Evolutionary conservation across 108 stramenopile genomes (phyloP).

Genomic region (Cylindrotheca fusiformis): DNA sequence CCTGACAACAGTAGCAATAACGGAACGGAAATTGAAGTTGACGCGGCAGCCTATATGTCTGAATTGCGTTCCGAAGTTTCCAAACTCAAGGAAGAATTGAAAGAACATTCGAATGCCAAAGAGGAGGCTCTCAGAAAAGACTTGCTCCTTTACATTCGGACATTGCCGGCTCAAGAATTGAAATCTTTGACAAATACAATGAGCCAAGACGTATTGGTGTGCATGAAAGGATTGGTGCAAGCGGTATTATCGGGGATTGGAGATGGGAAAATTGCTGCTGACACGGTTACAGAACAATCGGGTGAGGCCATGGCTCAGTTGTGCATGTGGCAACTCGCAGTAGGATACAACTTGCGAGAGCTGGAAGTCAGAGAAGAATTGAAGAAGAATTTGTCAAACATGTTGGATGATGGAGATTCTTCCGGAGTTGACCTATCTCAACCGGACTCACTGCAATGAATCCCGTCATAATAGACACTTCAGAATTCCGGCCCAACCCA

Average conservation of each 20-base stretch:
- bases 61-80: constrained; percentile 83
- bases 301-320: constrained; percentile 92
- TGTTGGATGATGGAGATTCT: constrained; percentile 3
- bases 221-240: constrained; percentile 93
- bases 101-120: constrained; percentile 47
- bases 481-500: no score
- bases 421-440: constrained; percentile 19
- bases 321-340: constrained; percentile 98
- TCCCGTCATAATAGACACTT: no score
- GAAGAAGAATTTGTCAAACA: constrained; percentile 35
- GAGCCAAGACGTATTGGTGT: constrained; percentile 89
- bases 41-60: constrained; percentile 90
- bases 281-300: constrained; percentile 89
- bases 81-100: constrained; percentile 67
- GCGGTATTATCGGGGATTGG: constrained; percentile 76
- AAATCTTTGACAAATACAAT: constrained; percentile 76
- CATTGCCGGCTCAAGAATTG: constrained; percentile 84
- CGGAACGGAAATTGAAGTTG: constrained; percentile 81
- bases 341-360: constrained; percentile 92
- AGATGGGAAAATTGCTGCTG: constrained; percentile 59
- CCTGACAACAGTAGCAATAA: constrained; percentile 19
- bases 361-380: constrained; percentile 89
- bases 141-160: constrained; percentile 89
- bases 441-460: no score
- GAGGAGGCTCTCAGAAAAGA: constrained; percentile 86